A percentile compares a stretch with the other conserved stretches of the same genome.
Conservation (phyloP, 2,329 filamentous ascomycete species). For the Monosporascus sp. region DNA sequence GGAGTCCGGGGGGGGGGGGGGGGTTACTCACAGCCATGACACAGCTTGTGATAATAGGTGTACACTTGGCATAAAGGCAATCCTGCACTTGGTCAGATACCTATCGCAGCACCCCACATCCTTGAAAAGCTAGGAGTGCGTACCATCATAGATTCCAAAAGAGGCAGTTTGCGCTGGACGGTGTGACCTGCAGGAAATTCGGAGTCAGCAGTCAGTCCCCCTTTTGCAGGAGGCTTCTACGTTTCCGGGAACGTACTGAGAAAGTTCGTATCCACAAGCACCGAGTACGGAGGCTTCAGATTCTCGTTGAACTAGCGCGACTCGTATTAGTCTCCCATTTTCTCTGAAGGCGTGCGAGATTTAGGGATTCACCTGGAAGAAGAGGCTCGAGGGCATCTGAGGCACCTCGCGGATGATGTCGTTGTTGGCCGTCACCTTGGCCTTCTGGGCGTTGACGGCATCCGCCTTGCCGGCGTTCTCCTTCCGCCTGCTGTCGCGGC, state of each 20-base stretch:
- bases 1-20: neutral
- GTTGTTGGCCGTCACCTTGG: constrained; percentile 46
- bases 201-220: constrained; percentile 45
- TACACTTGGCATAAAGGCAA: constrained; percentile 85
- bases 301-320: constrained; percentile 61
- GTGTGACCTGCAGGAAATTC: constrained; percentile 83
- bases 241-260: neutral
- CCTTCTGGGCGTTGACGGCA: constrained; percentile 51
- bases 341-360: no score
- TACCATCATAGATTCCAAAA: constrained; percentile 74
- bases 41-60: constrained; percentile 79
- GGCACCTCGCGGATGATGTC: constrained; percentile 73
- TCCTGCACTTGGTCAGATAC: constrained; percentile 62
- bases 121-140: no score
- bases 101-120: no score
- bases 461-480: constrained; percentile 70
- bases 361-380: constrained; percentile 58
- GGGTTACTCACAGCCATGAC: constrained; percentile 44
- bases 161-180: constrained; percentile 82
- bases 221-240: neutral
- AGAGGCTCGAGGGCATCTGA: constrained; percentile 76
- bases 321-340: neutral
- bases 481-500: constrained; percentile 74
- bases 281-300: constrained; percentile 73
- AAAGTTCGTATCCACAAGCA: constrained; percentile 54